A percentile compares a stretch with the other conserved stretches of the same genome.
Evolutionary conservation across 345 rosid genomes (phyloP).

Genomic region (Dovyalis caffra): DNA sequence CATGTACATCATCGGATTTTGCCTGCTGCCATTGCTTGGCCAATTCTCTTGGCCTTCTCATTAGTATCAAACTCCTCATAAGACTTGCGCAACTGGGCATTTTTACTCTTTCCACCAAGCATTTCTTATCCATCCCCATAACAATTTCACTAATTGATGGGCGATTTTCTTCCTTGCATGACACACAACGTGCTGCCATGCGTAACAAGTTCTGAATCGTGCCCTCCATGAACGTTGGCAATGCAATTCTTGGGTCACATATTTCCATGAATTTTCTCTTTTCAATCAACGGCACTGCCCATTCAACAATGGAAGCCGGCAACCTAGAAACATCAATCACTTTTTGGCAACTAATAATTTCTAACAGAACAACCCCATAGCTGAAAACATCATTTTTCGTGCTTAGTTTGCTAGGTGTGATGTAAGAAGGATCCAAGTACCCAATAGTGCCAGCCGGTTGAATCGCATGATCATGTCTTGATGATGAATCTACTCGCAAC

Average conservation of each 20-base stretch:
- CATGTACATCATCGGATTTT: not conserved
- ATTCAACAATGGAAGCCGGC: conserved; percentile 60
- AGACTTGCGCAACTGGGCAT: conserved; percentile 40
- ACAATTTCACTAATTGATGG: conserved; percentile 50
- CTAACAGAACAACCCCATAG: conserved; percentile 63
- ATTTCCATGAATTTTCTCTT: conserved; percentile 31
- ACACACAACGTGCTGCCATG: conserved; percentile 59
- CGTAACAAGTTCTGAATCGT: conserved; percentile 36
- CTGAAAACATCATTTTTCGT: conserved; percentile 60
- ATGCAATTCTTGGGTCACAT: conserved; percentile 39
- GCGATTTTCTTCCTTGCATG: conserved; percentile 36
- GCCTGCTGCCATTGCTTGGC: not conserved
- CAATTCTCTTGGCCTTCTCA: conserved; percentile 32
- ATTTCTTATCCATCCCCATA: conserved; percentile 33
- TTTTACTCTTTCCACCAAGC: conserved; percentile 34
- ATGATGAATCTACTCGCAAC: not conserved
- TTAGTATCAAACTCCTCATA: conserved; percentile 31
- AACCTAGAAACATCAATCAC: conserved; percentile 47
- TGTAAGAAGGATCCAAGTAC: conserved; percentile 71
- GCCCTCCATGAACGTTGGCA: conserved; percentile 32
- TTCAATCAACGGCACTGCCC: conserved; percentile 56
- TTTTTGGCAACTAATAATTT: conserved; percentile 63
- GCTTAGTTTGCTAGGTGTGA: conserved; percentile 49
- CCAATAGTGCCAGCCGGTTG: conserved; percentile 78
- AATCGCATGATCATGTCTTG: conserved; percentile 5